Conservation (phyloP, 2,329 filamentous ascomycete genomes). For the Zymoseptoria crescenta region DNA sequence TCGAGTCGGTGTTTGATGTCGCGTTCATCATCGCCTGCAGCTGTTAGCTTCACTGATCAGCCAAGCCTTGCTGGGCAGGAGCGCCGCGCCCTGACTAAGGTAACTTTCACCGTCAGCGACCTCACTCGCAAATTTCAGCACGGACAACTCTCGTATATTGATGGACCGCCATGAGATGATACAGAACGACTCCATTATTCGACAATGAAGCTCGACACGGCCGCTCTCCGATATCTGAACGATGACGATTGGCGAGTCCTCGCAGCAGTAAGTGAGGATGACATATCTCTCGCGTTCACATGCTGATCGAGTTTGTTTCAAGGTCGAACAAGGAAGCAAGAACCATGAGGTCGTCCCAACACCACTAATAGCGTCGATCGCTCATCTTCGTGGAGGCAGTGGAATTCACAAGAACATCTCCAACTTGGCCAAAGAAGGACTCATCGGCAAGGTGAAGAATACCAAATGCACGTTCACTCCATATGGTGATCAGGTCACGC, state of each 20-base stretch:
- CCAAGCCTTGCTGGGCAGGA: conserved; percentile 1
- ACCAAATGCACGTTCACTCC: conserved; percentile 56
- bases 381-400: conserved; percentile 64
- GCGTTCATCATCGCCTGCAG: conserved; percentile 3
- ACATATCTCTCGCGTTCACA: conserved; percentile 19
- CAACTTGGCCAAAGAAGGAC: conserved; percentile 77
- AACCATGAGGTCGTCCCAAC: conserved; percentile 98
- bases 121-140: conserved; percentile 5
- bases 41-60: not conserved
- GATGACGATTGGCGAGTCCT: conserved; percentile 93
- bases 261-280: conserved; percentile 60
- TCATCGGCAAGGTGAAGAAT: conserved; percentile 90
- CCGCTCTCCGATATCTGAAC: conserved; percentile 84
- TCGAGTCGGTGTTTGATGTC: conserved; percentile 1
- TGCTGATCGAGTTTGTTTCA: conserved; percentile 33
- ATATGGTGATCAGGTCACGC: not conserved
- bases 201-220: conserved; percentile 88
- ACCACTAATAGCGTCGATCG: conserved; percentile 73
- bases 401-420: conserved; percentile 85
- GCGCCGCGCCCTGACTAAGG: conserved; percentile 1
- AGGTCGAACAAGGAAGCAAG: conserved; percentile 90
- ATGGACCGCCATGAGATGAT: not conserved
- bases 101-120: not conserved
- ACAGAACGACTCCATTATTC: not conserved
- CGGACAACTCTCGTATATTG: not conserved